Percentiles rank a stretch among this genome's conserved stretches.
phyloP scores from a whole-genome alignment of 495 filamentous ascomycete species.

The Hypoxylon fuscum region DNA sequence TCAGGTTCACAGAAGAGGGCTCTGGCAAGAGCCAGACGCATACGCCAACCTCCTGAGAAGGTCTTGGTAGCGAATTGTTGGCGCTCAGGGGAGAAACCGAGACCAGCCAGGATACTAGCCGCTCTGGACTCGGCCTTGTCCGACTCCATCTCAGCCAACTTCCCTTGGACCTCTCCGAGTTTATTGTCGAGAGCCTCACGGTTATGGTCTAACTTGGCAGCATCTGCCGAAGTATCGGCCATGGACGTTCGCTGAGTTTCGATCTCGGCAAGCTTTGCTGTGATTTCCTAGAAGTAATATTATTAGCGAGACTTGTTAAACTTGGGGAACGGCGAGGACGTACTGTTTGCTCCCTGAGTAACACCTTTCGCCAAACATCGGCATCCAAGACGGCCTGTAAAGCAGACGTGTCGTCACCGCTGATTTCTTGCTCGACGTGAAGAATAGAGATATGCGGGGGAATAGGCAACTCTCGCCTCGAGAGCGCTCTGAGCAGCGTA shows the following conservation, averaged over 20 bases:
- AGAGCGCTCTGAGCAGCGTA: constrained; percentile 89
- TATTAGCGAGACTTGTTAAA: constrained; percentile 26
- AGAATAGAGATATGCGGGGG: constrained; percentile 98
- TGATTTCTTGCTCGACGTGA: constrained; percentile 99
- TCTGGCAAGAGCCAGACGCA: constrained; percentile 93
- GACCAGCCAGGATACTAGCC: constrained; percentile 93
- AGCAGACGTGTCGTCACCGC: constrained; percentile 93
- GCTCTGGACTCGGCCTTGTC: constrained; percentile 97
- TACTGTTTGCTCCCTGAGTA: constrained; percentile 88
- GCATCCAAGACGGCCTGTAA: constrained; percentile 96
- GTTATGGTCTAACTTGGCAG: constrained; percentile 81
- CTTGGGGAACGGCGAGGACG: constrained; percentile 39
- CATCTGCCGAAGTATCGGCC: constrained; percentile 89
- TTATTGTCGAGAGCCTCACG: constrained; percentile 90
- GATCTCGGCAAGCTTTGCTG: constrained; percentile 76
- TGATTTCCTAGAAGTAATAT: constrained; percentile 73
- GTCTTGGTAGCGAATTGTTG: constrained; percentile 95
- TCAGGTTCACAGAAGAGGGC: constrained; percentile 99
- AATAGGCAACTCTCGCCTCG: constrained; percentile 91
- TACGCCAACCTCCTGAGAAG: constrained; percentile 99
- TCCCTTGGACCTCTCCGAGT: constrained; percentile 87
- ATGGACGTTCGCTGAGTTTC: constrained; percentile 80
- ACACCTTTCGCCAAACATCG: constrained; percentile 97
- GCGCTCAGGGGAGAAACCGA: constrained; percentile 93
- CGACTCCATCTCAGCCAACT: constrained; percentile 98